Base-by-base conservation (phyloP, 164 flowering plant species). In the Macadamia tetraphylla region DNA sequence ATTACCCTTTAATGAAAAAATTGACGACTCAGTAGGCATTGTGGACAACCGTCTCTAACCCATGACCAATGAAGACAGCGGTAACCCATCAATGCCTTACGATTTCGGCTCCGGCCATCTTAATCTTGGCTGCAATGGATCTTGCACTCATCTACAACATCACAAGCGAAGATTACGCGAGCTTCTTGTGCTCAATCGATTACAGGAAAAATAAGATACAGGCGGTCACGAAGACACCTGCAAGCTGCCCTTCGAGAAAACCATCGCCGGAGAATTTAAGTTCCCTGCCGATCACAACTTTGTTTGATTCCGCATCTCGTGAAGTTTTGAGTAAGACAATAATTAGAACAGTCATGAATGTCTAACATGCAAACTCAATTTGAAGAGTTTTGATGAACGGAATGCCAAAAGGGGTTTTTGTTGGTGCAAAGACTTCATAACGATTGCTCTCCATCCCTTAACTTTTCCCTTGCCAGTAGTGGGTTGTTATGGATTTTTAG, bases 71-170 rank as follows among this genome's bases (percentile, higher is more conserved):
- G n/a, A n/a, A n/a, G n/a, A n/a, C n/a, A n/a, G n/a, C n/a, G n/a
- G n/a, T n/a, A n/a, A n/a, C n/a, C n/a, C n/a, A n/a, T n/a, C n/a
- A n/a, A n/a, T n/a, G n/a, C n/a, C n/a, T n/a, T n/a, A n/a, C n/a
- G n/a, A n/a, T n/a, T n/a, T n/a, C n/a, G n/a, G n/a, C n/a, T n/a
- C n/a, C n/a, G n/a, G n/a, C n/a, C n/a, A n/a, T n/a, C n/a, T n/a
- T n/a, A n/a, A n/a, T n/a, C n/a, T n/a, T n/a, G n/a, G n/a, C n/a
- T n/a, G n/a, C n/a, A n/a, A n/a, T n/a, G n/a, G n/a, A 91, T 59
- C 97, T 93, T 0, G 97, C 93, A 1, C 80, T 91, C 3, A 84
- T 91, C 30, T 91, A 85, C 59, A 93, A 89, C 18, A 75, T 89
- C 29, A 69, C 77, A 0, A 73, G 63, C 60, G 56, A 57, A 9